These are phyloP conservation scores for Monilinia polystroma DNA, from an alignment of 2,329 filamentous ascomycete genomes.

Conservation along the genomic window DNA sequence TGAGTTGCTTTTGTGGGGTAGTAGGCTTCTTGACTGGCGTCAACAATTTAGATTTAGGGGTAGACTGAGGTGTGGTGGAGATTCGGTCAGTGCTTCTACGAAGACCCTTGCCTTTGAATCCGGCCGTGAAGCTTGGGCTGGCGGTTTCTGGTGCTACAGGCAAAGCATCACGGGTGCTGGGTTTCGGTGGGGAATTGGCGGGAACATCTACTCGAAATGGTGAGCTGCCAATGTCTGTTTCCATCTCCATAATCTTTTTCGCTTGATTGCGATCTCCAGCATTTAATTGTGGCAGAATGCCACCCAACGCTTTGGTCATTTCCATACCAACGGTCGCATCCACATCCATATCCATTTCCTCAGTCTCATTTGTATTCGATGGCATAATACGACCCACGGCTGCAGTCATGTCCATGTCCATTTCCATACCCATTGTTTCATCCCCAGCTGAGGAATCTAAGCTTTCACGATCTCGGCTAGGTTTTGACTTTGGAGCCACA, in stretches of 20 bases:
- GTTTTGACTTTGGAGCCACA: conserved; percentile 24
- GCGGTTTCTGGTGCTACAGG: conserved; percentile 48
- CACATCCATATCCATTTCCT: conserved; percentile 42
- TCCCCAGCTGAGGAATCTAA: conserved; percentile 34
- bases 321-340: conserved; percentile 57
- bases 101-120: conserved; percentile 50
- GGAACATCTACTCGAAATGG: conserved; percentile 42
- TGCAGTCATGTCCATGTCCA: conserved; percentile 43
- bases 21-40: conserved; percentile 41
- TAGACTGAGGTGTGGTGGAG: conserved; percentile 42
- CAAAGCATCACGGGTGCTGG: conserved; percentile 40
- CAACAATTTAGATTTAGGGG: conserved; percentile 33
- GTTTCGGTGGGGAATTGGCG: conserved; percentile 44
- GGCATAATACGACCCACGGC: conserved; percentile 48
- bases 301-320: conserved; percentile 58
- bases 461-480: conserved; percentile 42
- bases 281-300: conserved; percentile 49
- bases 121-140: conserved; percentile 54
- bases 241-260: conserved; percentile 59
- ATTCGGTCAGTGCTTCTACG: conserved; percentile 49
- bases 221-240: conserved; percentile 50
- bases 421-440: conserved; percentile 37
- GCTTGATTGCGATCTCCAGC: conserved; percentile 48
- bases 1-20: conserved; percentile 45
- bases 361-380: conserved; percentile 46